Evolutionary conservation across 139 green algal species (phyloP), one percentile per base, ranked within the genome.

Genomic region (Volvox africanus): DNA sequence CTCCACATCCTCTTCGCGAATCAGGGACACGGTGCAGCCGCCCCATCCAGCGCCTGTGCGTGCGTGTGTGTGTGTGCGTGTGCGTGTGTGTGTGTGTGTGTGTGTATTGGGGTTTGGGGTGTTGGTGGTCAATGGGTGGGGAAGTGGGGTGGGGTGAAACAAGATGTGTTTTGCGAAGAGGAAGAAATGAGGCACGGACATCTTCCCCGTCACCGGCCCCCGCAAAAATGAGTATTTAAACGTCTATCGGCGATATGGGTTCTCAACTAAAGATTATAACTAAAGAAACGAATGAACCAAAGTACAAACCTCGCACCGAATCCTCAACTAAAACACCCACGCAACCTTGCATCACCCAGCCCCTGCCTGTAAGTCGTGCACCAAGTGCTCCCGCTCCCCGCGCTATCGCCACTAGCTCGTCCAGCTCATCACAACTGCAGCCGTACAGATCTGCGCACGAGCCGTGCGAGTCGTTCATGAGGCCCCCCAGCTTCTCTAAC

Each of bases 401-500:
- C 82, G 93, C 94, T 17, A 93, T 73, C 19, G 71, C 92, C 80
- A 99, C 96, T 82, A 99, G 93, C 83, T 94, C 82, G 65, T 99
- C 97, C 77, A 99, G 95, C 94, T 99, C 98, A 0, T 93, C 85
- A 87, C 96, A 99, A 92, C 95, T 98, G 94, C 98, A 99, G 73
- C 98, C 95, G 92, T 99, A 99, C 83, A 97, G 93, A 28, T 96
- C 91, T 21, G 95, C 94, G 92, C 97, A 99, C 88, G 93, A 97
- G 81, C 89, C 93, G 61, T 99, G 98, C 36, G 94, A 97, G 50
- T 93, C 95, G 92, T 99, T 94, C 98, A 99, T 99, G 21, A 99
- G 94, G 20, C 75, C 19, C 1, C 96, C 98, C 79, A 99, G 95
- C 28, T 76, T 26, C 0, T 61, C 50, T 73, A 98, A 87, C 88